These are phyloP conservation scores for Ophiostoma australiae DNA, from an alignment of 2,329 filamentous ascomycete genomes.

Conservation along the genomic window DNA sequence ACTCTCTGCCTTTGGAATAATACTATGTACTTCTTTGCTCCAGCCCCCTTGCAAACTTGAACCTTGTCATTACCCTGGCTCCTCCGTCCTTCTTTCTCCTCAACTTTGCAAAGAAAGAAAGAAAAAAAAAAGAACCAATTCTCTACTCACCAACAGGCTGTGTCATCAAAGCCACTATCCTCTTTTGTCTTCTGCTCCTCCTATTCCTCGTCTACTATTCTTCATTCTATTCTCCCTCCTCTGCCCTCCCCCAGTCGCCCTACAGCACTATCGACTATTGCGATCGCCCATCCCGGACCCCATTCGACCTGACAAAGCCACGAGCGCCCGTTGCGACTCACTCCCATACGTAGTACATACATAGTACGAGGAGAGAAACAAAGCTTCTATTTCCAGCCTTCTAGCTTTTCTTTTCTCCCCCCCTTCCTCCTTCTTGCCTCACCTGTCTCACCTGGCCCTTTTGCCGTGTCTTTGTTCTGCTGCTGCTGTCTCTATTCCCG, in stretches of 20 bases:
- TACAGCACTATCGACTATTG: conserved; percentile 15
- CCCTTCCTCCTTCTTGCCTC: not conserved
- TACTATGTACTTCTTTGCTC: not conserved
- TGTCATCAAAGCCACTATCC: not conserved
- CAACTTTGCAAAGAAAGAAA: not conserved
- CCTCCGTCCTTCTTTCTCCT: not conserved
- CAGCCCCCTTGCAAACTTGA: not conserved
- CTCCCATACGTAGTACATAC: too few relatives aligned
- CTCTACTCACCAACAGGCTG: not conserved
- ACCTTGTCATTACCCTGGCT: not conserved
- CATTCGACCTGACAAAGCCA: not conserved
- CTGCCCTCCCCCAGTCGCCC: not conserved
- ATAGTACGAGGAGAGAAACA: not conserved
- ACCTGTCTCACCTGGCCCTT: not conserved
- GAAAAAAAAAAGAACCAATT: not conserved
- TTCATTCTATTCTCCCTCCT: not conserved
- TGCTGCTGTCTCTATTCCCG: not conserved
- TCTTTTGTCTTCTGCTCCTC: not conserved
- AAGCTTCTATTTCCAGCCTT: not conserved
- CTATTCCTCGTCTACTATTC: not conserved
- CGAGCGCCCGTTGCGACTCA: not conserved
- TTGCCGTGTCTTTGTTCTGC: not conserved
- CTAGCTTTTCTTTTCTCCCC: not conserved
- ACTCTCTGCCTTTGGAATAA: not conserved
- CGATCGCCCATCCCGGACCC: conserved; percentile 13